Conservation (phyloP, 495 filamentous ascomycete genomes). For the Aspergillus homomorphus region DNA sequence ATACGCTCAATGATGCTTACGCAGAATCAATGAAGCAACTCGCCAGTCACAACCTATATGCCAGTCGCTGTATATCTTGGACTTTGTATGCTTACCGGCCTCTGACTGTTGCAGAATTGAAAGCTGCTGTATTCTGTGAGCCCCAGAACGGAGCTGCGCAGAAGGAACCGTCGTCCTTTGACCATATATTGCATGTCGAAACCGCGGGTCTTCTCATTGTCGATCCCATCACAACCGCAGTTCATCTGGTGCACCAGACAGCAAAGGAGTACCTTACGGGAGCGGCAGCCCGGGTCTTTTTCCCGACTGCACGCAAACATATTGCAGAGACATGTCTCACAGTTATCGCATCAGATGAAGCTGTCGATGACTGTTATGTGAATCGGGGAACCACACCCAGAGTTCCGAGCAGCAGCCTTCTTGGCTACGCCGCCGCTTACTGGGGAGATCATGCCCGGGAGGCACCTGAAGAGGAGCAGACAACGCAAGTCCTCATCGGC, state of each 20-base stretch:
- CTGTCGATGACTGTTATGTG: constrained; percentile 35
- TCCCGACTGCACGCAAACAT: constrained; percentile 29
- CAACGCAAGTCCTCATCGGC: constrained; percentile 29
- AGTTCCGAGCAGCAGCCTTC: constrained; percentile 8
- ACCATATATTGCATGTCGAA: constrained; percentile 18
- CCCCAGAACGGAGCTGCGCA: no score
- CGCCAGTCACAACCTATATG: constrained; percentile 21
- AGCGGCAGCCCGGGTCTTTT: constrained; percentile 31
- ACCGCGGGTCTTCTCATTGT: constrained; percentile 26
- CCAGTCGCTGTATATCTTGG: constrained; percentile 32
- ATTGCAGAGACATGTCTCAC: constrained; percentile 33
- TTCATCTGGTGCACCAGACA: constrained; percentile 31
- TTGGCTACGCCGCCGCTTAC: constrained; percentile 29
- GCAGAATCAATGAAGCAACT: constrained; percentile 34
- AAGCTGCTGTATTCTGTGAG: no score
- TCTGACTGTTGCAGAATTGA: constrained; percentile 27
- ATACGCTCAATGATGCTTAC: constrained; percentile 33
- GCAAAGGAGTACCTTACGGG: constrained; percentile 34
- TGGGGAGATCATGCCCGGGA: constrained; percentile 34
- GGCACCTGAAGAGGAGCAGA: constrained; percentile 29
- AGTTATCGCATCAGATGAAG: constrained; percentile 28
- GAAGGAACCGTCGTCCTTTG: no score
- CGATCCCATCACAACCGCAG: constrained; percentile 23
- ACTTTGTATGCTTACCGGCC: constrained; percentile 26
- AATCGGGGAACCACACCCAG: constrained; percentile 14